A percentile compares a stretch with the other conserved stretches of the same genome.
Evolutionary conservation across 1,139 yeast species (phyloP).

Genomic region (Blastobotrys aristatus): DNA sequence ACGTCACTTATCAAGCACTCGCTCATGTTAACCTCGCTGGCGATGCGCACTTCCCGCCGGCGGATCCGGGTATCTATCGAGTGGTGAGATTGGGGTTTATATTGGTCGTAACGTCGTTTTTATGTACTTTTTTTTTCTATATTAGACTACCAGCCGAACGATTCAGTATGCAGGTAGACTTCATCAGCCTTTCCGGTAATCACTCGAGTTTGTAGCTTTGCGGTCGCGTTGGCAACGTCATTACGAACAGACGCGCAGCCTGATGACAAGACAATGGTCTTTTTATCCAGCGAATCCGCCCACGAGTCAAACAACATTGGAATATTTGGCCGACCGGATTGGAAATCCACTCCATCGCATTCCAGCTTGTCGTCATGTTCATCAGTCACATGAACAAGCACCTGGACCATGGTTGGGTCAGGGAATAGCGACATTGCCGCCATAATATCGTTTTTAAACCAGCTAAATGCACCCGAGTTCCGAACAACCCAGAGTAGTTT

Average conservation of each 20-base stretch:
- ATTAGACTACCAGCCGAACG: conserved; percentile 54
- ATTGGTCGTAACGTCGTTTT: no score
- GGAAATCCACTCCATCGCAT: conserved; percentile 4
- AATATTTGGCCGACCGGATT: conserved; percentile 38
- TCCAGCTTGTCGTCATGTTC: neutral
- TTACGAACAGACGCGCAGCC: conserved; percentile 47
- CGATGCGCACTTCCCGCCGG: neutral
- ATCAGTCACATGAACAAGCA: conserved; percentile 12
- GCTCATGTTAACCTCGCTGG: neutral
- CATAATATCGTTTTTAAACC: conserved; percentile 44
- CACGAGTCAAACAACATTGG: conserved; percentile 17
- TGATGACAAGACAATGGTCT: conserved; percentile 47
- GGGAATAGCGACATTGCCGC: conserved; percentile 15
- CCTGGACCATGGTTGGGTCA: conserved; percentile 7
- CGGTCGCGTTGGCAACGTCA: conserved; percentile 43
- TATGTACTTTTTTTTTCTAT: no score
- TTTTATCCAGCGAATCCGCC: conserved; percentile 30
- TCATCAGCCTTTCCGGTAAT: conserved; percentile 33
- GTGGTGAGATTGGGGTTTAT: no score
- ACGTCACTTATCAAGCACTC: neutral
- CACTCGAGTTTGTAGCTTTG: conserved; percentile 37
- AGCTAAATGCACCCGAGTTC: conserved; percentile 37
- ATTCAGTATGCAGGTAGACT: conserved; percentile 53
- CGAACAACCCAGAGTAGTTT: conserved; percentile 50
- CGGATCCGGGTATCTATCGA: neutral